Base-by-base conservation (phyloP, 2,329 filamentous ascomycete species). In the Fusarium sp. region DNA sequence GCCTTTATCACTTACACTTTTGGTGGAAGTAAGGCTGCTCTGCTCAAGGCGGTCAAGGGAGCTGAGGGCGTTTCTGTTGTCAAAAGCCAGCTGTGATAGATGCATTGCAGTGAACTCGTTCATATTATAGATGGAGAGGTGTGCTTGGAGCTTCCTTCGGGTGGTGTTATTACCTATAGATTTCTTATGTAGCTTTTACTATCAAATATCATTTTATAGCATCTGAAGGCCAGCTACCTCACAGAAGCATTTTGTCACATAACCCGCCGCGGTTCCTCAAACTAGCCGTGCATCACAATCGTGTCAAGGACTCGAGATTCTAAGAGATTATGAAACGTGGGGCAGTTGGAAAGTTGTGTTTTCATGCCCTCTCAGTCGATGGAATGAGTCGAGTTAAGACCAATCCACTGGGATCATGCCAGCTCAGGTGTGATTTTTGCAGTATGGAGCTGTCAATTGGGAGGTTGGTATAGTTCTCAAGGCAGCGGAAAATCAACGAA, bases 1-100 rank as follows among this genome's bases (percentile, higher is more conserved):
- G 60, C 71, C 0, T 81, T 78, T n/a, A 79, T 79, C 41, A 64
- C 66, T 2, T 68, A 77, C 3, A 54, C 67, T 8, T 74, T 80
- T 41, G 30, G 70, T 8, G 66, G 72, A 4, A 59, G 64, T 1
- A 39, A 45, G 4, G 58, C 60, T 16, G 20, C 66, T 13, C 50
- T 80, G 20, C 23, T 52, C 7, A 63, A 66, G 10, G 30, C 73
- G 5, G 35, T 65, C 1, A 32, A 66, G 35, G 56, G 58, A 3
- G 72, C 64, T 23, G 10, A 52, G 8, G 77, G 76, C 25, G 52
- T 79, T 5, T 76, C 70, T 1, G 48, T 80, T 10, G 67, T 75
- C 27, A 64, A 73, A 30, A 70, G 69, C 57, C 67, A 66, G 39
- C 41, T 78, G 3, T 10, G 16, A 52, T 52, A 32, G 48, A 27